Base-by-base conservation (phyloP, 2,329 filamentous ascomycete species). In the Penicillium sp. region DNA sequence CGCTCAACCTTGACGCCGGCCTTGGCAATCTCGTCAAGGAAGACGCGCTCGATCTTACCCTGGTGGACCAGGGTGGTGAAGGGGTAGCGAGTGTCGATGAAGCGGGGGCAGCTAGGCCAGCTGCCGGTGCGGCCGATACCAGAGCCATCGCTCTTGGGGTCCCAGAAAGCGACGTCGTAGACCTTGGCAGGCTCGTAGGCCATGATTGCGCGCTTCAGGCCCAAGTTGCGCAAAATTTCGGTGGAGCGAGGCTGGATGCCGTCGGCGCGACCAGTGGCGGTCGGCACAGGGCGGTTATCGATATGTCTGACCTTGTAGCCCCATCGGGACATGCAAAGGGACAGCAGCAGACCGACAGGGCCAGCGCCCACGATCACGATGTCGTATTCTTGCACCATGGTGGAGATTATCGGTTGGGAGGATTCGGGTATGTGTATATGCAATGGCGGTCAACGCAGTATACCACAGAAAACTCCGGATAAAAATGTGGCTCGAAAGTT, bases 231-330 rank as follows among this genome's bases (percentile, higher is more conserved):
- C 48, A 96, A 81, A 16, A 96, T 84, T 67, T 96, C 92, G 25
- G 96, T 81, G 0, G 92, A 96, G 39, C 93, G 88, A 37, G 92
- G 92, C 77, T 96, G 92, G 57, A 97, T 96, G 61, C 92, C 92
- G 76, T 96, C 92, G 55, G 92, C 93, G 62, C 92, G 90, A 53
- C 92, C 92, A 21, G 92, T 96, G 2, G 86, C 80, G 13, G 92
- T 96, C 16, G 92, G 92, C 69, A 93, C 90, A 2, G 91, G 82
- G 58, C 92, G 85, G 77, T 96, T 96, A 78, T 96, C 93, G 70
- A 96, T 92, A 77, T 96, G 92, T 81, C 93, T 96, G 75, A 97
- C 91, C 74, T 87, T 92, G 81, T 96, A 97, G 21, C 93, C 93
- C 91, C 92, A 96, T 79, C 92, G 84, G 59, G 91, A 90, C 60